Conservation (phyloP, 2,329 filamentous ascomycete genomes). For the Botrytis sinoallii region DNA sequence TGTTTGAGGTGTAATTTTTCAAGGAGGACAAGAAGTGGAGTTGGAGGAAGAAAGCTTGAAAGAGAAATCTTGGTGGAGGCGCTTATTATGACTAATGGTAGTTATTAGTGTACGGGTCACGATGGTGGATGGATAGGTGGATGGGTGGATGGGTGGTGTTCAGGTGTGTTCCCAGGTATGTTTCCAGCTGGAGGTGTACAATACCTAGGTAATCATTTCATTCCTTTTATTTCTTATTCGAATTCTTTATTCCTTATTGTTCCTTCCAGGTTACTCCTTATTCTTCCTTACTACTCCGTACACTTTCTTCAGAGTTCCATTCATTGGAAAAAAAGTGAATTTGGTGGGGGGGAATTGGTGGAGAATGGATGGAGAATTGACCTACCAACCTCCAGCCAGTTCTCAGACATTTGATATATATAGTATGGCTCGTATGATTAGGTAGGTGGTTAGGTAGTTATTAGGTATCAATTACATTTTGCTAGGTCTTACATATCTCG, state of each 20-base stretch:
- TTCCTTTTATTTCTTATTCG: no score
- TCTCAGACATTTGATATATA: not conserved
- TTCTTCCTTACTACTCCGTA: no score
- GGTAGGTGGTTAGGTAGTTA: not conserved
- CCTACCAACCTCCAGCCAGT: not conserved
- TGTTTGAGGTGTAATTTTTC: not conserved
- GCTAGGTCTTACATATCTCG: not conserved
- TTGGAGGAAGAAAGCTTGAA: not conserved
- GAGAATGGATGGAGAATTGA: not conserved
- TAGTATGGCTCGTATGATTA: not conserved
- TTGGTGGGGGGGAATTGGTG: not conserved
- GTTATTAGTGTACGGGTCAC: not conserved
- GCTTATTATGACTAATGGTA: not conserved
- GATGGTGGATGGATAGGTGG: no score
- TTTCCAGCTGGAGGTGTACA: no score
- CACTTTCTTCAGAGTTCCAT: not conserved
- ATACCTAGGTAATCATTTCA: no score
- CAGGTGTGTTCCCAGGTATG: no score
- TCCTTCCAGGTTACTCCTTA: not conserved
- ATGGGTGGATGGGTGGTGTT: not conserved
- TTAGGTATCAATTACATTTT: not conserved
- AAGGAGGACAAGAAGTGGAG: constrained; percentile 8
- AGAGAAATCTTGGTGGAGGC: constrained; percentile 6
- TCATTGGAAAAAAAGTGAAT: not conserved
- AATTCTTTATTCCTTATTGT: no score